phyloP scores from a whole-genome alignment of 495 filamentous ascomycete genomes.

The Lentithecium fluviatile region DNA sequence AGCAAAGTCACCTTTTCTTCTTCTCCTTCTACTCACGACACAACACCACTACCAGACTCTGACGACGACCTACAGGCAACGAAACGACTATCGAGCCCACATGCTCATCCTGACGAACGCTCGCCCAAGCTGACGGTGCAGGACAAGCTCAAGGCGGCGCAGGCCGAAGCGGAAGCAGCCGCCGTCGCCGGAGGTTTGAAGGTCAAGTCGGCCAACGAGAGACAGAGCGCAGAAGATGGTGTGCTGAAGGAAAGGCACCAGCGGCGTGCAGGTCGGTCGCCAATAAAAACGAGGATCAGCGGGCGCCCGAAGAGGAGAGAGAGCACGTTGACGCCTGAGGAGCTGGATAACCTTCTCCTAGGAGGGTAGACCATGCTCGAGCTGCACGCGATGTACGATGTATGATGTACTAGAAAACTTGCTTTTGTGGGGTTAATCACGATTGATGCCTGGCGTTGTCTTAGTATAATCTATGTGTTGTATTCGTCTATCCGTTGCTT shows the following conservation, averaged over 20 bases:
- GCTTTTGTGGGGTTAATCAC: conserved; percentile 14
- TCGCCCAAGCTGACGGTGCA: conserved; percentile 42
- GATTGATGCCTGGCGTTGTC: conserved; percentile 10
- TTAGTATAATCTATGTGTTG: conserved; percentile 24
- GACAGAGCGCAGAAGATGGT: conserved; percentile 16
- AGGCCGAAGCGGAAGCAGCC: conserved; percentile 43
- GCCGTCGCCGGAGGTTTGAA: conserved; percentile 35
- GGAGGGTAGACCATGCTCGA: conserved; percentile 5
- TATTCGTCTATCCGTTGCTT: not conserved
- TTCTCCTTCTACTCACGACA: conserved; percentile 9
- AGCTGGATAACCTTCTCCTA: conserved; percentile 39
- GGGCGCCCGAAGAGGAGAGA: conserved; percentile 44
- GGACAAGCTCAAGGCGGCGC: conserved; percentile 44
- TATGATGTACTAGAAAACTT: conserved; percentile 8
- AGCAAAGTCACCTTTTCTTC: conserved; percentile 33
- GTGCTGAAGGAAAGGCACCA: conserved; percentile 29
- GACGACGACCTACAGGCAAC: conserved; percentile 32
- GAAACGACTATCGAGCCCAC: conserved; percentile 35
- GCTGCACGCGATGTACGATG: conserved; percentile 5
- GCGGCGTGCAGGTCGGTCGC: conserved; percentile 19
- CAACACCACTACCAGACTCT: conserved; percentile 26
- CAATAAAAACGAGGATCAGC: conserved; percentile 42
- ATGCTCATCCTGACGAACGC: conserved; percentile 35
- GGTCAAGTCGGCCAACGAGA: conserved; percentile 1
- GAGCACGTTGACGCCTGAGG: conserved; percentile 47